Percentiles rank a stretch among this genome's conserved stretches.
Conservation (phyloP, 2,329 filamentous ascomycete species). For the Colletotrichum gigasporum region DNA sequence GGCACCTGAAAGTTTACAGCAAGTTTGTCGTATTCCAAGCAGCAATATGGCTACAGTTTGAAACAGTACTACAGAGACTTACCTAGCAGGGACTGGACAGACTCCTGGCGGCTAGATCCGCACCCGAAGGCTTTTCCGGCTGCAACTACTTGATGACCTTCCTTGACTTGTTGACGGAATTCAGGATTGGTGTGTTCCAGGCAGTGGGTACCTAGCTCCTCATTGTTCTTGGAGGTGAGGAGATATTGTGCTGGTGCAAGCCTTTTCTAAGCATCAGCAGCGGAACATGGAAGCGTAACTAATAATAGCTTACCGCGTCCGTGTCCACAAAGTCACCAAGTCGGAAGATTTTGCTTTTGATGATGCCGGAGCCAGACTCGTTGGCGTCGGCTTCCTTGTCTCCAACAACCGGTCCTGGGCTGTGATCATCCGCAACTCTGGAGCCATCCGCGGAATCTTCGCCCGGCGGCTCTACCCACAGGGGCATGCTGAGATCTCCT, state of each 20-base stretch:
- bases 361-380: constrained; percentile 5
- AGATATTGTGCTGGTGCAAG: constrained; percentile 51
- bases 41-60: too few species aligned
- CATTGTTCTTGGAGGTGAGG: constrained; percentile 35
- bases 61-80: not conserved
- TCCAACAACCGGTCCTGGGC: not conserved
- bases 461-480: constrained; percentile 15
- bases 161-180: constrained; percentile 29
- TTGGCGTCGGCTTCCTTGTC: not conserved
- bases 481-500: not conserved
- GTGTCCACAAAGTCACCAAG: constrained; percentile 35
- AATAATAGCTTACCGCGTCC: constrained; percentile 29
- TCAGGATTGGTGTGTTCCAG: constrained; percentile 33
- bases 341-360: constrained; percentile 28
- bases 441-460: not conserved
- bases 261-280: constrained; percentile 33
- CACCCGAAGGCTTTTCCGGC: constrained; percentile 56
- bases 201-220: constrained; percentile 35
- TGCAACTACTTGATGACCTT: constrained; percentile 48
- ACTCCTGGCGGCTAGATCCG: constrained; percentile 55
- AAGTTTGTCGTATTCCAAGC: too few species aligned
- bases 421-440: not conserved
- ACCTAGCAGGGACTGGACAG: constrained; percentile 49
- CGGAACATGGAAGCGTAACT: constrained; percentile 34
- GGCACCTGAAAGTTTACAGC: constrained; percentile 32